Conservation (phyloP, 1,284 basidiomycete species). For the Heterobasidion parviporum region DNA sequence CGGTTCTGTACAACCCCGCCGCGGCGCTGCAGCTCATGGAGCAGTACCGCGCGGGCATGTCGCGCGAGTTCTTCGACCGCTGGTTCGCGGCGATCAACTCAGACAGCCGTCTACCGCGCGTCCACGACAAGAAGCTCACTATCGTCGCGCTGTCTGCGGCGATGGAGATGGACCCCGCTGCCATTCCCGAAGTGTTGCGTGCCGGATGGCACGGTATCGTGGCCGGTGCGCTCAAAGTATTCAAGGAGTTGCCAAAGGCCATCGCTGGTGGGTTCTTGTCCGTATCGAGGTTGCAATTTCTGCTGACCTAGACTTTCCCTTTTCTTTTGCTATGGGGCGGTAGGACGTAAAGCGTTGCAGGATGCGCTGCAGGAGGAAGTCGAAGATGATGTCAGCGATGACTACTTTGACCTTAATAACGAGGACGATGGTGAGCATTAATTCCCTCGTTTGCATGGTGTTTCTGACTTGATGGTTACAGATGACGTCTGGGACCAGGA, state of each 20-base stretch:
- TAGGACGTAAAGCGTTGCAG: conserved; percentile 63
- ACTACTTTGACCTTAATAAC: conserved; percentile 56
- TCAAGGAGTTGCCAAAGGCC: conserved; percentile 70
- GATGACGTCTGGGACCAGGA: conserved; percentile 83
- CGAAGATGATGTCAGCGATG: conserved; percentile 53
- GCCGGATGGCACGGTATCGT: conserved; percentile 74
- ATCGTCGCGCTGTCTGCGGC: conserved; percentile 70
- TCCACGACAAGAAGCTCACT: conserved; percentile 86
- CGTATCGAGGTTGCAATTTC: neutral
- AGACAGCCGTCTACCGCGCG: conserved; percentile 63
- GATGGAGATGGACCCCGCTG: conserved; percentile 54
- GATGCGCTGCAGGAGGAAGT: conserved; percentile 46
- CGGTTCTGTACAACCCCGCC: conserved; percentile 79
- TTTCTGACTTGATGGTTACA: conserved; percentile 16
- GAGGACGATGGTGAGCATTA: conserved; percentile 57
- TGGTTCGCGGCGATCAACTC: conserved; percentile 71
- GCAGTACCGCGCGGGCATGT: conserved; percentile 42
- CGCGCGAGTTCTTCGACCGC: conserved; percentile 68
- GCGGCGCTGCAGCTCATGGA: conserved; percentile 76
- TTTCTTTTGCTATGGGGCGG: too few species aligned
- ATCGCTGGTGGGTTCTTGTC: conserved; percentile 43
- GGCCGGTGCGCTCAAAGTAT: conserved; percentile 57
- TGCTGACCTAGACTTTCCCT: neutral
- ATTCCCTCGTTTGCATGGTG: conserved; percentile 1
- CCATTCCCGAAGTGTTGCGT: conserved; percentile 50